These are phyloP conservation scores for Serpula lacrymans DNA, from an alignment of 768 basidiomycete species.

Conservation along the genomic window DNA sequence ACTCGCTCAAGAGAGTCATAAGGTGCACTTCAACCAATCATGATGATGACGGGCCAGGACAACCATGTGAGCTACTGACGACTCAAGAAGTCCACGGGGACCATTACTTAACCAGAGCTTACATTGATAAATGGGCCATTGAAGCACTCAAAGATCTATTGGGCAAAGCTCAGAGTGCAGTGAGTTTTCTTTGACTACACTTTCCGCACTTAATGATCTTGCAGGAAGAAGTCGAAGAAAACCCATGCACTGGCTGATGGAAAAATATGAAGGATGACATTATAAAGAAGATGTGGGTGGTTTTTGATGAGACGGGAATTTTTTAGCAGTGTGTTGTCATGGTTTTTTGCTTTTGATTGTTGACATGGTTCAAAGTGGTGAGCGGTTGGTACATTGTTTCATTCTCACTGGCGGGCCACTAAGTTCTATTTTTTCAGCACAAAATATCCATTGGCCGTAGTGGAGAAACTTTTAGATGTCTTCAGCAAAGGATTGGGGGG, in stretches of 20 bases:
- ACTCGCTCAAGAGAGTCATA: neutral
- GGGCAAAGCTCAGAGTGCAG: neutral
- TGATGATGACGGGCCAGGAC: neutral
- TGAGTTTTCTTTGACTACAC: conserved; percentile 15
- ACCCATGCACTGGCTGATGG: conserved; percentile 13
- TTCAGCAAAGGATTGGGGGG: conserved; percentile 6
- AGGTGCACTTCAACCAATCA: conserved; percentile 3
- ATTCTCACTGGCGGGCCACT: neutral
- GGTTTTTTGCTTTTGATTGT: conserved; percentile 15
- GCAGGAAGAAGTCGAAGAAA: conserved; percentile 1
- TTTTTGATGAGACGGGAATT: conserved; percentile 22
- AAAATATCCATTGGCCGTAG: conserved; percentile 11
- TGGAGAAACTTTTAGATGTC: conserved; percentile 6
- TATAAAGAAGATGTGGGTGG: conserved; percentile 14
- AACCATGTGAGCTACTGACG: neutral
- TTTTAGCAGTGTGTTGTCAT: conserved; percentile 20
- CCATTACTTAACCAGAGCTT: neutral
- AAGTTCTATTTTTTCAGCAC: conserved; percentile 1
- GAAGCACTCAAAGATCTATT: neutral
- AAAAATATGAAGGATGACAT: conserved; percentile 10
- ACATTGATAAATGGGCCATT: conserved; percentile 1
- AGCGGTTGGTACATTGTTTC: conserved; percentile 19
- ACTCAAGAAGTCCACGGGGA: neutral
- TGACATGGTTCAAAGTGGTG: conserved; percentile 25
- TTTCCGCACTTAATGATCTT: neutral